Evolutionary conservation across 1,284 basidiomycete species (phyloP), one percentile per base, ranked within the genome.

Genomic region (Inonotus hispidus): DNA sequence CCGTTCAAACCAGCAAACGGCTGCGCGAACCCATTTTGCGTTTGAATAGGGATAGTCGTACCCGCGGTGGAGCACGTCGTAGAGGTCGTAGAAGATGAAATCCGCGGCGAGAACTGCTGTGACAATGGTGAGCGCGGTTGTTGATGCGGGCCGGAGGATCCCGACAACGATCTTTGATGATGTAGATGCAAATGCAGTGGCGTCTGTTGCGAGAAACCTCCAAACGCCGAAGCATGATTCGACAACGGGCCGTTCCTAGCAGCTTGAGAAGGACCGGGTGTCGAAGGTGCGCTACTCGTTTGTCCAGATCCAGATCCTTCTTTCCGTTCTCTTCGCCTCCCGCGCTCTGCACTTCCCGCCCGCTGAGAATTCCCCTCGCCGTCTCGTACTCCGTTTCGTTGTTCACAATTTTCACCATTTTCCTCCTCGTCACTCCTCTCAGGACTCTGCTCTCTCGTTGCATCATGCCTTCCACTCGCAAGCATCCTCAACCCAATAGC

Each of bases 401-500:
- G 10, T 47, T 38, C 47, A 16, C 38, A 16, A 37, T 45, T 23
- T 8, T 21, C 59, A 8, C 55, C 59, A 23, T 37, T 27, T 54
- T 21, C 53, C 37, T 67, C 41, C 13, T 41, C 38, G 7, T 63
- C 47, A 16, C 57, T 39, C 25, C 53, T 27, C 37, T 45, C 55
- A 27, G 10, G 43, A 21, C 46, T 52, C 53, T 60, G 57, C 21
- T 64, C 67, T 52, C 60, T 41, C 73, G 71, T 65, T 72, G 73
- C 35, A 81, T 87, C 85, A 70, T 96, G 94, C 64, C 89, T 84
- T 35, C 95, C 91, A 63, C 90, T 87, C 13, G 92, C 89, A 37
- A 97, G 81, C 71, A 96, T 78, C 50, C 87, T 83, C 0, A 97
- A 78, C 4, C 95, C 95, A 56, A 92, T 82, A 10, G 89, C 87